Base-by-base conservation (phyloP, 164 flowering plant species). In the Vitis rotundifolia region DNA sequence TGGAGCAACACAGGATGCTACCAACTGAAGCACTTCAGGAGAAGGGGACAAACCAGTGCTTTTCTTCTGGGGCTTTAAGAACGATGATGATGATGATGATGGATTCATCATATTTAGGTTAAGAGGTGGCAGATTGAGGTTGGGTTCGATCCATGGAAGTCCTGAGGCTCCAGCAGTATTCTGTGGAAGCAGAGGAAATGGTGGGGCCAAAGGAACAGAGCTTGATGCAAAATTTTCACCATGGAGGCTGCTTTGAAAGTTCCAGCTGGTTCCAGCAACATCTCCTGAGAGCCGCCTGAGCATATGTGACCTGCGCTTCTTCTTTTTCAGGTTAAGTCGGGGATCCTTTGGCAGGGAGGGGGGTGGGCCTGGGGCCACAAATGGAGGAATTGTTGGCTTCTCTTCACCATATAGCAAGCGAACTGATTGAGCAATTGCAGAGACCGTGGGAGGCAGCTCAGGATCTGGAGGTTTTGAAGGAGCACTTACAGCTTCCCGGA, bases 401-500 rank as follows among this genome's bases (percentile, higher is more conserved):
- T 88, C 88, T 74, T 83, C 91, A 3, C 97, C 98, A 82, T 91
- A 96, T 12, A 96, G 74, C 72, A 91, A 56, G 29, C 92, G 87
- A 71, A 96, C 94, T 15, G 99, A 96, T 51, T 86, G 91, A 44
- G 97, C 97, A 48, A 96, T 87, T 53, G 97, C 97, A 9, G 92
- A 87, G 13, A 96, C 91, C 19, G 89, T 80, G 19, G 97, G 95
- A 0, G 99, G 98, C 37, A 95, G 77, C 29, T 83, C 84, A 66
- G 85, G 85, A 56, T 82, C 91, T 22, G 87, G 80, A 7, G 85
- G 76, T 61, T 76, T 90, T 31, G 84, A 66, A 59, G 94, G 84
- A 71, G 76, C 76, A 68, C 67, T 81, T 22, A 92, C 99, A 66
- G 95, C 99, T 74, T 96, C 94, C 54, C 96, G 86, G 65, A 96